Conservation (phyloP, 1,284 basidiomycete genomes). For the Cryptococcus hybrid region DNA sequence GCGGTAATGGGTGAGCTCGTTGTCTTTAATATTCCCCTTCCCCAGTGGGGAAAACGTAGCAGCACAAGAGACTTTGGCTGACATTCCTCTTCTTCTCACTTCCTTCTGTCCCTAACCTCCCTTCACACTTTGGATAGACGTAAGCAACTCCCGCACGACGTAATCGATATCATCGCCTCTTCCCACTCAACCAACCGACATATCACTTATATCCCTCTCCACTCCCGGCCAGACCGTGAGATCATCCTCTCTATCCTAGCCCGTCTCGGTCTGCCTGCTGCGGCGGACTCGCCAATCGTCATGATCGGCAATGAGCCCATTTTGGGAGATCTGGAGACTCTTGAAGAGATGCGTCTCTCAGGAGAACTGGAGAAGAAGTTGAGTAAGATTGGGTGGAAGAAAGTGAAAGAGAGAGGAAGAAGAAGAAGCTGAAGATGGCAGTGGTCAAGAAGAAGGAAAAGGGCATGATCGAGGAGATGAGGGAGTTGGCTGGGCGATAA, state of each 20-base stretch:
- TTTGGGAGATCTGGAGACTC: slow-evolving; percentile 16
- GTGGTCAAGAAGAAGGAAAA: slow-evolving; percentile 5
- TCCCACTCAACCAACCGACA: slow-evolving; percentile 26
- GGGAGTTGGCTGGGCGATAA: no score
- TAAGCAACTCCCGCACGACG: slow-evolving; percentile 22
- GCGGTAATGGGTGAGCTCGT: slow-evolving; percentile 19
- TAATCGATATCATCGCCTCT: slow-evolving; percentile 25
- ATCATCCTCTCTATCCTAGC: slow-evolving; percentile 22
- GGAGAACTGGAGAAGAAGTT: not conserved
- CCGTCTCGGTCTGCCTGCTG: slow-evolving; percentile 24
- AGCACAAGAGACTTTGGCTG: not conserved
- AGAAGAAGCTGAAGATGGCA: slow-evolving; percentile 13
- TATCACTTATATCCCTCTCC: slow-evolving; percentile 25
- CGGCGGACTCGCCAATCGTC: slow-evolving; percentile 21
- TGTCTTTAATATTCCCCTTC: not conserved
- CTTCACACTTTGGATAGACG: not conserved
- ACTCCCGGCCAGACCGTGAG: slow-evolving; percentile 23
- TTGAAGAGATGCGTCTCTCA: slow-evolving; percentile 24
- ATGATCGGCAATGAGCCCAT: slow-evolving; percentile 34
- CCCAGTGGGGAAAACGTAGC: not conserved
- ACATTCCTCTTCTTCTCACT: no score
- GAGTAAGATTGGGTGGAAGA: slow-evolving; percentile 27
- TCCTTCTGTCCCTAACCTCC: not conserved
- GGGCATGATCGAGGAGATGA: slow-evolving; percentile 11
- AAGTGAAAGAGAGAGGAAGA: slow-evolving; percentile 5